These are phyloP conservation scores for Curvularia sp. DNA, from an alignment of 2,329 filamentous ascomycete genomes.

Conservation along the genomic window DNA sequence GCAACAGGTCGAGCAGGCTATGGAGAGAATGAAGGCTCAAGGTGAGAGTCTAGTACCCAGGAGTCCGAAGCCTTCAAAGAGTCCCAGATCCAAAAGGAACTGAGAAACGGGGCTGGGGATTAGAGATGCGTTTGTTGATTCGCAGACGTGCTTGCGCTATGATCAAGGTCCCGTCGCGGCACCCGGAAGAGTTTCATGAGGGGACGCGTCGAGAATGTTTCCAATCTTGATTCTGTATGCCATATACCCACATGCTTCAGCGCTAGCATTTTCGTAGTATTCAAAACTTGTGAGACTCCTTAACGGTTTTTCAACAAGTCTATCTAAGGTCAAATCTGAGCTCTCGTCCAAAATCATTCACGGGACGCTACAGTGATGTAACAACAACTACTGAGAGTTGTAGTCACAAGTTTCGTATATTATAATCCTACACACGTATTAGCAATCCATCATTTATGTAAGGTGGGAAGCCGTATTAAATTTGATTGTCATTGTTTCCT, in stretches of 20 bases:
- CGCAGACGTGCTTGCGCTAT: not conserved
- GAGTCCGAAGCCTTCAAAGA: conserved; percentile 46
- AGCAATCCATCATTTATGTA: not conserved
- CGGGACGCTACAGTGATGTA: not conserved
- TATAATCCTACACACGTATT: not conserved
- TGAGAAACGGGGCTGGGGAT: not conserved
- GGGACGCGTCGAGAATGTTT: not conserved
- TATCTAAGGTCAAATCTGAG: not conserved
- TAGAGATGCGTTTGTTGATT: not conserved
- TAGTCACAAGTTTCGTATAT: not conserved
- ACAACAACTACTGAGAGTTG: not conserved
- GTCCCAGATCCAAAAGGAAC: conserved; percentile 22
- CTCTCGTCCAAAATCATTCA: not conserved
- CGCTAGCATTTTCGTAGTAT: not conserved
- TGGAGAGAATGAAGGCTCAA: conserved; percentile 62
- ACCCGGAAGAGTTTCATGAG: too few species aligned
- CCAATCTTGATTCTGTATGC: not conserved
- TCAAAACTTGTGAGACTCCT: not conserved
- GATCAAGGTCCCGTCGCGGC: not conserved
- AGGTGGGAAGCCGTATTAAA: not conserved
- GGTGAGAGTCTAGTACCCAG: conserved; percentile 61
- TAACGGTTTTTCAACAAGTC: not conserved
- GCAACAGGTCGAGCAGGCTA: conserved; percentile 57
- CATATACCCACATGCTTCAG: conserved; percentile 18
- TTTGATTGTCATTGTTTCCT: not conserved